Conservation (phyloP, 208 protist species). For the Acanthamoeba culbertsoni region DNA sequence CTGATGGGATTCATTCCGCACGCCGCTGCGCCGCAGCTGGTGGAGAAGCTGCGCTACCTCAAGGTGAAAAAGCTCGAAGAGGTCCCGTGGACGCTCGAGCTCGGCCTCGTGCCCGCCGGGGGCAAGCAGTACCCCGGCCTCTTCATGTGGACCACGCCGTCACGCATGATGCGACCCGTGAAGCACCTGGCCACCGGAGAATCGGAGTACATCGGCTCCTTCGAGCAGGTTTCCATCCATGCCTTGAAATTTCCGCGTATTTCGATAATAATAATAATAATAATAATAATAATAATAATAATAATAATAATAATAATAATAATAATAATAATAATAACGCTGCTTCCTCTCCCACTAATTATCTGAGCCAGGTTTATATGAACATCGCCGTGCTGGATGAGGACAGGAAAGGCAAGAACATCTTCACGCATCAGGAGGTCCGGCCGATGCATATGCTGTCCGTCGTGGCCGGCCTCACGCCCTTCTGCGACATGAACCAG, state of each 20-base stretch:
- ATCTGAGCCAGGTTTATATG: slow-evolving; percentile 93
- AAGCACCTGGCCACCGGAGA: slow-evolving; percentile 81
- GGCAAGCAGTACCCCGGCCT: slow-evolving; percentile 74
- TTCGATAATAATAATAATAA: slow-evolving; percentile 60
- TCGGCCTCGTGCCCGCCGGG: slow-evolving; percentile 33
- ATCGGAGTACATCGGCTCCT: slow-evolving; percentile 91
- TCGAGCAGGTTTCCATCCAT: slow-evolving; percentile 94
- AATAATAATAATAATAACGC: no score
- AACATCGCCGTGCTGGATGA: slow-evolving; percentile 92
- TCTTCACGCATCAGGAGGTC: slow-evolving; percentile 55
- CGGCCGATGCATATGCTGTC: slow-evolving; percentile 94
- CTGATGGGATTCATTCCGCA: slow-evolving; percentile 44
- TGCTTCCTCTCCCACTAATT: no score
- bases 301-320: no score
- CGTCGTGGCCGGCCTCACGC: slow-evolving; percentile 96
- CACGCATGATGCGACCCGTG: slow-evolving; percentile 95
- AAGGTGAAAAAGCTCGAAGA: slow-evolving; percentile 56
- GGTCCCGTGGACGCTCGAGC: slow-evolving; percentile 65
- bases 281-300: no score
- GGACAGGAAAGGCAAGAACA: slow-evolving; percentile 78
- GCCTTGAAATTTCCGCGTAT: slow-evolving; percentile 13
- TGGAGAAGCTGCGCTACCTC: slow-evolving; percentile 66
- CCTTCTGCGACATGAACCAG: slow-evolving; percentile 99
- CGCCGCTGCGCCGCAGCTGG: slow-evolving; percentile 19
- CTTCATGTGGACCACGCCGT: slow-evolving; percentile 90